These are phyloP conservation scores for Lachnellula subtilissima DNA, from an alignment of 2,329 filamentous ascomycete species.

Conservation along the genomic window DNA sequence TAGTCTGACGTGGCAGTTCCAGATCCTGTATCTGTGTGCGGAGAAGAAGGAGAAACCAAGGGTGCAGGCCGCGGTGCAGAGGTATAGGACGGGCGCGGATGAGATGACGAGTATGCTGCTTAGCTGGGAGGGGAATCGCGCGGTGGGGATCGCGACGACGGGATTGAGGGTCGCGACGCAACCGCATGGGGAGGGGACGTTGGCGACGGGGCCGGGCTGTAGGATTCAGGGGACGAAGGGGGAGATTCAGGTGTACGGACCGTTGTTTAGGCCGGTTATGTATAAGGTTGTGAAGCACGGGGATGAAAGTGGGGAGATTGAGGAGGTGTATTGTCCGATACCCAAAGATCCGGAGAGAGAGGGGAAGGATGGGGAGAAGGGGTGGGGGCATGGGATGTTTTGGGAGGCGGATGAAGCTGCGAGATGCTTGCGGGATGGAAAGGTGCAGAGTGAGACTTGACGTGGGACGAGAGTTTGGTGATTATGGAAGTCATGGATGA, in stretches of 20 bases:
- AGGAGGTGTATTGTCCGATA: conserved; percentile 34
- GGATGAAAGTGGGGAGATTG: conserved; percentile 30
- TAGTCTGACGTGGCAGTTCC: conserved; percentile 65
- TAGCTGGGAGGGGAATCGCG: conserved; percentile 52
- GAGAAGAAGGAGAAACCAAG: conserved; percentile 42
- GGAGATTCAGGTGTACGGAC: conserved; percentile 60
- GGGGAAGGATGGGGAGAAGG: conserved; percentile 6
- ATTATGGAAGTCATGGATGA: conserved; percentile 72
- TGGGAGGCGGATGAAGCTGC: conserved; percentile 68
- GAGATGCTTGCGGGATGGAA: conserved; percentile 57
- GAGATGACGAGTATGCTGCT: conserved; percentile 60
- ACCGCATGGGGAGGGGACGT: conserved; percentile 41
- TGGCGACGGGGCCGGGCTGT: conserved; percentile 48
- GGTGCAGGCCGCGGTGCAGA: conserved; percentile 52
- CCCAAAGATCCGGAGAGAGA: conserved; percentile 36
- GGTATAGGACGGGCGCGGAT: conserved; percentile 58
- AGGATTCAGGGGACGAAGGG: conserved; percentile 62
- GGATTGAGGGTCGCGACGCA: conserved; percentile 45
- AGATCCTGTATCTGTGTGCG: conserved; percentile 61
- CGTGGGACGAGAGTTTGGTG: conserved; percentile 57
- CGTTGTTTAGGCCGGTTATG: conserved; percentile 50
- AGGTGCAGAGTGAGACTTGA: conserved; percentile 55
- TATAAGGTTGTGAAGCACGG: conserved; percentile 47
- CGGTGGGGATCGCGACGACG: conserved; percentile 58
- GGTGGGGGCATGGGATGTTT: conserved; percentile 60